Percentiles rank a stretch among this genome's conserved stretches.
Conservation (phyloP, 1,284 basidiomycete species). For the Caloboletus inedulis region DNA sequence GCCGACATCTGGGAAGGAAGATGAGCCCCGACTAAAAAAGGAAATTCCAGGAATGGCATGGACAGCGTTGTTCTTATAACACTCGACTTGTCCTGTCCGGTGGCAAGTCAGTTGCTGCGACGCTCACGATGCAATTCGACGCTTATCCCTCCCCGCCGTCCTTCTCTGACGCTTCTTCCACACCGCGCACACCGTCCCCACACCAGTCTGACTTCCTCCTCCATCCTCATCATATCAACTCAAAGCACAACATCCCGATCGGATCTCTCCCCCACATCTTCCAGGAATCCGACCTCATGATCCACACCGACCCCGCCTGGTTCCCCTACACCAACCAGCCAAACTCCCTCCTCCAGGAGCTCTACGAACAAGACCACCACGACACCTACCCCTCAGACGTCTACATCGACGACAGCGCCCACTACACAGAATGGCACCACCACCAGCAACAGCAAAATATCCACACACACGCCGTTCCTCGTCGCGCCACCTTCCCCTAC, state of each 20-base stretch:
- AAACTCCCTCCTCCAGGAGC: slow-evolving; percentile 62
- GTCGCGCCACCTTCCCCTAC: slow-evolving; percentile 70
- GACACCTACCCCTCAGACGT: slow-evolving; percentile 48
- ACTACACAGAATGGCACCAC: slow-evolving; percentile 38
- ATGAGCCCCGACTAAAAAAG: slow-evolving; percentile 23
- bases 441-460: slow-evolving; percentile 35
- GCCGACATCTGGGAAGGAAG: slow-evolving; percentile 38
- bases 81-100: slow-evolving; percentile 10
- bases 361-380: slow-evolving; percentile 58
- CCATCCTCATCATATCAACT: slow-evolving; percentile 22
- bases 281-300: slow-evolving; percentile 40
- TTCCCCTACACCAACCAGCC: slow-evolving; percentile 37
- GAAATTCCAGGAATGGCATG: slow-evolving; percentile 20
- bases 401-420: slow-evolving; percentile 39
- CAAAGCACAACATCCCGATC: slow-evolving; percentile 44
- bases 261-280: slow-evolving; percentile 52
- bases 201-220: slow-evolving; percentile 43
- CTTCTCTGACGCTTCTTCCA: slow-evolving; percentile 54
- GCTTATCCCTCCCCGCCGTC: slow-evolving; percentile 50
- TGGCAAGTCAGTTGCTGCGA: slow-evolving; percentile 20
- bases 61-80: slow-evolving; percentile 38
- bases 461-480: slow-evolving; percentile 46
- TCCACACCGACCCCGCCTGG: slow-evolving; percentile 33
- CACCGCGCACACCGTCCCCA: slow-evolving; percentile 70
- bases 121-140: slow-evolving; percentile 60